Evolutionary conservation across 495 filamentous ascomycete genomes (phyloP), one percentile per base, ranked within the genome.

Genomic region (Usnea hakonensis): DNA sequence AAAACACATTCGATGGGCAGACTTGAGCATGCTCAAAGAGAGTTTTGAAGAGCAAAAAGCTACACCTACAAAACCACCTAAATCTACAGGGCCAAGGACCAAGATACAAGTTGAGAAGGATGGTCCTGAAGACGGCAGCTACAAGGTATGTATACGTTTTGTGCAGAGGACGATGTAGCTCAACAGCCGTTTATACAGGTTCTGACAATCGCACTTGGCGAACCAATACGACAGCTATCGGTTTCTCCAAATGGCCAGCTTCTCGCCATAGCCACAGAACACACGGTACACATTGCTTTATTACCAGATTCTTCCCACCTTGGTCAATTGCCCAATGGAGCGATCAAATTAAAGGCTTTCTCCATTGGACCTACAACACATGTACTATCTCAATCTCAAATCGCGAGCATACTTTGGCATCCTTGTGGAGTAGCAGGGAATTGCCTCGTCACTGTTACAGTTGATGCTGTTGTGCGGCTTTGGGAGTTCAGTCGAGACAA

Each of bases 291-390:
- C 65, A 85, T 96, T 67, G 83, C 87, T 14, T 78, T 90, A 26
- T 77, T 95, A 9, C 91, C 91, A 16, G 85, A 91, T 66, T 78
- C 87, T 0, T 84, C 85, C 6, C 88, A 88, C 64, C 83, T 95
- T 36, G 83, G 81, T 2, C 78, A 82, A 33, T 33, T 58, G 37
- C 77, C 76, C 36, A 88, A 91, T 65, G 75, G 70, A 19, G 74
- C 78, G 0, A 80, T 95, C 66, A 87, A 87, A 62, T 76, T 90
- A 38, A 93, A 90, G 72, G 87, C 87, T 38, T 91, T 86, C 74
- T 90, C 90, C 55, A 78, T 96, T 19, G 91, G 91, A 1, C 90
- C 91, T 23, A 94, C 89, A 7, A 90, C 87, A 3, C 91, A 96
- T 72, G 90, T 96, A 33, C 85, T 90, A 62, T 87, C 90, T 30